These are phyloP conservation scores for Epichloe gansuensis DNA, from an alignment of 2,329 filamentous ascomycete genomes.

Conservation along the genomic window DNA sequence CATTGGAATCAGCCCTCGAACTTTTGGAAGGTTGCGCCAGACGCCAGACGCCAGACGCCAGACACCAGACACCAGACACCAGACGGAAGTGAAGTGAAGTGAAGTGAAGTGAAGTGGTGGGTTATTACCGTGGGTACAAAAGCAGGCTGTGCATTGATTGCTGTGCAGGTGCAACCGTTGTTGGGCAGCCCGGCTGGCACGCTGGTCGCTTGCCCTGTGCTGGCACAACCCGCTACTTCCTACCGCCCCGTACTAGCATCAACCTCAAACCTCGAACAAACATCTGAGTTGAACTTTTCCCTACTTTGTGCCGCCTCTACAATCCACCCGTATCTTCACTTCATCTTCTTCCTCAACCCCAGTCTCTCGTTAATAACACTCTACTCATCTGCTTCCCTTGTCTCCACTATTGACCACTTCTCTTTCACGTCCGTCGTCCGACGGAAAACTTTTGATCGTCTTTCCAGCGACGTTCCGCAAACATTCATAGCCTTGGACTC, in stretches of 20 bases:
- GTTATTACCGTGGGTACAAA: no score
- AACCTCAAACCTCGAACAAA: constrained; percentile 1
- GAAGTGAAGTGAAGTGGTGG: no score
- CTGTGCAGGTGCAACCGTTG: not conserved
- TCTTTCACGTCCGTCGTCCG: not conserved
- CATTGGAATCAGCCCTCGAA: no score
- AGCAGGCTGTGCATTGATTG: not conserved
- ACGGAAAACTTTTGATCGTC: not conserved
- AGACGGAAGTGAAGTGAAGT: no score
- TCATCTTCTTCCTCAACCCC: not conserved
- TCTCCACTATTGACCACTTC: not conserved
- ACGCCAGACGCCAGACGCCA: no score
- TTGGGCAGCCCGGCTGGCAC: no score
- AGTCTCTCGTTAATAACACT: constrained; percentile 5
- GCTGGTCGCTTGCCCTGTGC: no score
- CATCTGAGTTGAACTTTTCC: not conserved
- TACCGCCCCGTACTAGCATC: not conserved
- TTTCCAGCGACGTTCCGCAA: no score
- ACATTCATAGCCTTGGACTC: not conserved
- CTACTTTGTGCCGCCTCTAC: not conserved
- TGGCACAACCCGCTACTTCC: not conserved
- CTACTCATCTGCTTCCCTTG: not conserved
- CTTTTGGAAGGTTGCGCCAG: no score
- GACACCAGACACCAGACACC: no score
- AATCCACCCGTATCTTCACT: not conserved